Evolutionary conservation across 805 yeast species (phyloP).

Genomic region (Soucietia sequanensis): DNA sequence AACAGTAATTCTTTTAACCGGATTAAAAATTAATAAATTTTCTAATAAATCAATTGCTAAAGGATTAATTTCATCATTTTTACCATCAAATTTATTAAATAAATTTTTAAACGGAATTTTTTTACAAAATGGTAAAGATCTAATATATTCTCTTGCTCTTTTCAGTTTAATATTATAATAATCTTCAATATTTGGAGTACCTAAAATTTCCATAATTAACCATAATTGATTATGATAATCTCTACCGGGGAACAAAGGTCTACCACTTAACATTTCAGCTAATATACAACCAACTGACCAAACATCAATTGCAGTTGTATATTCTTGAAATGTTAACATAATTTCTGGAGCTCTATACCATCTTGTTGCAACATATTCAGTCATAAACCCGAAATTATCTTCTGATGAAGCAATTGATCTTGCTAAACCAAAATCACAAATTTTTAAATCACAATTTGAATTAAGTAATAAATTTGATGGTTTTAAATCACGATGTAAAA

Average conservation of each 20-base stretch:
- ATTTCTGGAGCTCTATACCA: conserved; percentile 99
- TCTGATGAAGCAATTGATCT: conserved; percentile 60
- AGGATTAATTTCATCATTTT: conserved; percentile 27
- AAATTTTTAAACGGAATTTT: conserved; percentile 55
- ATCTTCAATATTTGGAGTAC: conserved; percentile 84
- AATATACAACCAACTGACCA: conserved; percentile 97
- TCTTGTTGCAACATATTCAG: conserved; percentile 96
- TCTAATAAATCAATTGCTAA: conserved; percentile 59
- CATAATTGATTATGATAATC: conserved; percentile 91
- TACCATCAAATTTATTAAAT: conserved; percentile 24
- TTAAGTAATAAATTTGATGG: conserved; percentile 85
- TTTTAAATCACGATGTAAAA: conserved; percentile 88
- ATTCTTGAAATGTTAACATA: conserved; percentile 90
- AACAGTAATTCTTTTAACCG: conserved; percentile 69
- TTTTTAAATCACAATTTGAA: conserved; percentile 89
- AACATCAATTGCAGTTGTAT: conserved; percentile 91
- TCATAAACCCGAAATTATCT: conserved; percentile 78
- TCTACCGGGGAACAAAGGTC: conserved; percentile 90
- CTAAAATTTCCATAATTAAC: conserved; percentile 79
- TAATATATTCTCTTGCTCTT: conserved; percentile 86
- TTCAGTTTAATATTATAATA: conserved; percentile 70
- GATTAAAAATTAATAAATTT: conserved; percentile 68
- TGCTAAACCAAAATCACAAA: conserved; percentile 94
- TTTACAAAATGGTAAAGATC: conserved; percentile 70
- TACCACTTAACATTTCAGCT: conserved; percentile 83